A percentile compares a stretch with the other conserved stretches of the same genome.
These are phyloP conservation scores for Didymella glomerata DNA, from an alignment of 2,329 filamentous ascomycete genomes.

Conservation along the genomic window DNA sequence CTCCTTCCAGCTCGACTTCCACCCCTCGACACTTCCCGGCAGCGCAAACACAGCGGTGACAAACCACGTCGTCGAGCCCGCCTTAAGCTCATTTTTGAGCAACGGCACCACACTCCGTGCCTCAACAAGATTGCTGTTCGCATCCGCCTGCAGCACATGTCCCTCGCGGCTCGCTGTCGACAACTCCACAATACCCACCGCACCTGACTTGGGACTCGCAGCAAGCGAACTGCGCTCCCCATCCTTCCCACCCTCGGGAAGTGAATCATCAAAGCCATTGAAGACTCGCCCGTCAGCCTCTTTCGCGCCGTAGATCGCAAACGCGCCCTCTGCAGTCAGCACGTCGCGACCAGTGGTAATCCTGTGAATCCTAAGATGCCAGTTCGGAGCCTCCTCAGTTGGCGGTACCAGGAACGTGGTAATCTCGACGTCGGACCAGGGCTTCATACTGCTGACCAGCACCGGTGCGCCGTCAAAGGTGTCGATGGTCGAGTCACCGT, in stretches of 20 bases:
- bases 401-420: constrained; percentile 72
- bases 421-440: constrained; percentile 73
- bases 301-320: constrained; percentile 71
- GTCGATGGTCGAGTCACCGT: constrained; percentile 68
- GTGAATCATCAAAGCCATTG: constrained; percentile 50
- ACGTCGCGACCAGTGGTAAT: constrained; percentile 68
- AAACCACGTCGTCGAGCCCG: constrained; percentile 70
- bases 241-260: constrained; percentile 52
- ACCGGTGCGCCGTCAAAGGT: constrained; percentile 64
- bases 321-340: constrained; percentile 77
- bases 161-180: constrained; percentile 59
- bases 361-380: constrained; percentile 73
- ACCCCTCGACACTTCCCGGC: constrained; percentile 64
- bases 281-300: constrained; percentile 66
- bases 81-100: constrained; percentile 67
- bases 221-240: constrained; percentile 52
- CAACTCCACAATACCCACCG: constrained; percentile 61
- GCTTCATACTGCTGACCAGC: constrained; percentile 74
- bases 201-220: constrained; percentile 58
- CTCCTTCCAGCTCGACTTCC: constrained; percentile 52
- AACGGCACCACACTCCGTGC: constrained; percentile 76
- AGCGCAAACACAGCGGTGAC: constrained; percentile 76
- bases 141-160: constrained; percentile 76
- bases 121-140: constrained; percentile 80
- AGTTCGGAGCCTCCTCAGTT: constrained; percentile 62